Evolutionary conservation across 2,329 filamentous ascomycete species (phyloP).

Genomic region (Zymoseptoria crescenta): DNA sequence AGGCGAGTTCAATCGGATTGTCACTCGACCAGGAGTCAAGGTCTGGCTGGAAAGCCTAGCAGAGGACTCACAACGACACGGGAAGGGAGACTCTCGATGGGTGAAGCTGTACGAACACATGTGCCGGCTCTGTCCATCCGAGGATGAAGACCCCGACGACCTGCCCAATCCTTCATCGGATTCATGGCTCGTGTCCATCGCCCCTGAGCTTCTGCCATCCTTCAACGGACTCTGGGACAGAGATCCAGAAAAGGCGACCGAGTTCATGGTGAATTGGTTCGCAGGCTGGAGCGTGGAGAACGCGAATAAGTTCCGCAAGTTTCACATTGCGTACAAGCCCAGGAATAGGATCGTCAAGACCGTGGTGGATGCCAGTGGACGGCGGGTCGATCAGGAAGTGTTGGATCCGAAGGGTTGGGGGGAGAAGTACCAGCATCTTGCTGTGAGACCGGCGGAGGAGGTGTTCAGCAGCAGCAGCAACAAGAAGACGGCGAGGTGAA

Average conservation of each 20-base stretch:
- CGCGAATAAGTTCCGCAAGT: constrained; percentile 20
- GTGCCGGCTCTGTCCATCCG: constrained; percentile 21
- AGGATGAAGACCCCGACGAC: constrained; percentile 15
- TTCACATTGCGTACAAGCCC: constrained; percentile 24
- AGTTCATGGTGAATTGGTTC: constrained; percentile 28
- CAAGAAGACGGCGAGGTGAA: neutral
- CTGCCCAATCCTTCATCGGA: constrained; percentile 9
- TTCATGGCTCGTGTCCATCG: constrained; percentile 19
- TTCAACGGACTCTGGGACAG: constrained; percentile 20
- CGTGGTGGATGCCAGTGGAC: constrained; percentile 2
- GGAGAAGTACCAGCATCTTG: constrained; percentile 23
- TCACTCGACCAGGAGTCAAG: constrained; percentile 23
- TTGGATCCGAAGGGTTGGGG: constrained; percentile 20
- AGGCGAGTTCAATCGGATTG: constrained; percentile 19
- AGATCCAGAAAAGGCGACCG: constrained; percentile 21
- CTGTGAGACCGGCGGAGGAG: constrained; percentile 14
- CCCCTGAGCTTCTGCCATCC: constrained; percentile 17
- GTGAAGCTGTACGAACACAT: constrained; percentile 18
- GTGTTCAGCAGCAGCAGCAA: neutral
- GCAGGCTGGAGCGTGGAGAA: constrained; percentile 22
- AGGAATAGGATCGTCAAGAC: neutral
- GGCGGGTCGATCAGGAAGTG: constrained; percentile 3
- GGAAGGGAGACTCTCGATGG: constrained; percentile 10
- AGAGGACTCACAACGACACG: constrained; percentile 7
- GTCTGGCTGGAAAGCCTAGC: constrained; percentile 18